phyloP scores from a whole-genome alignment of 306 rosid genomes.

The Vicia villosa region DNA sequence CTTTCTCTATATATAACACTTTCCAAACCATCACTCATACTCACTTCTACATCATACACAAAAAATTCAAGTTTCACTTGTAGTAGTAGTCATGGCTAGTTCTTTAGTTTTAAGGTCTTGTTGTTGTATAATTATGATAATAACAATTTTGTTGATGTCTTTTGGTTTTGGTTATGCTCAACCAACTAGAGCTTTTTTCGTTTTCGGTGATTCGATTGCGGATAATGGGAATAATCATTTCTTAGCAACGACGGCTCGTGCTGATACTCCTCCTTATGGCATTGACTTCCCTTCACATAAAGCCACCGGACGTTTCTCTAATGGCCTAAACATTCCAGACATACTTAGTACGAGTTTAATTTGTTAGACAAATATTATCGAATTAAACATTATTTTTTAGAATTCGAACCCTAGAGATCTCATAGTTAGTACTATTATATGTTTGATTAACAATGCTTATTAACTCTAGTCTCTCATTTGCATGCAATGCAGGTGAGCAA shows the following conservation, averaged over 20 bases:
- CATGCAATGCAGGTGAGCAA: slow-evolving; percentile 52
- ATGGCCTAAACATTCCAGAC: slow-evolving; percentile 90
- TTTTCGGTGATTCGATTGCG: slow-evolving; percentile 91
- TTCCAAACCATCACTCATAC: not conserved
- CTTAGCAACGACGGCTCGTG: slow-evolving; percentile 83
- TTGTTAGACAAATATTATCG: too few species aligned
- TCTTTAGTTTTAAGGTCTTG: slow-evolving; percentile 6
- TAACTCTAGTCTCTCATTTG: slow-evolving; percentile 12
- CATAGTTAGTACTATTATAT: not conserved
- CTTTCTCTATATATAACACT: slow-evolving; percentile 23
- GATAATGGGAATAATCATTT: slow-evolving; percentile 89
- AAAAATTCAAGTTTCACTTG: not conserved
- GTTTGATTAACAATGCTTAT: not conserved
- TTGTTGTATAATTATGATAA: slow-evolving; percentile 8
- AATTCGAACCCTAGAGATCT: too few species aligned
- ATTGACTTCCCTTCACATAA: slow-evolving; percentile 68
- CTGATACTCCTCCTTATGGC: slow-evolving; percentile 82
- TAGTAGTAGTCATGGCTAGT: slow-evolving; percentile 39
- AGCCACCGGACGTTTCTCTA: slow-evolving; percentile 90
- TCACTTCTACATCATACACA: not conserved
- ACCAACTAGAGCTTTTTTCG: slow-evolving; percentile 66
- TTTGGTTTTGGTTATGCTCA: slow-evolving; percentile 27
- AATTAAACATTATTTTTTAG: too few species aligned
- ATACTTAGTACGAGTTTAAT: slow-evolving; percentile 48
- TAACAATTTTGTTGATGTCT: slow-evolving; percentile 28